phyloP scores from a whole-genome alignment of 2,329 filamentous ascomycete genomes.

The Moelleriella libera region DNA sequence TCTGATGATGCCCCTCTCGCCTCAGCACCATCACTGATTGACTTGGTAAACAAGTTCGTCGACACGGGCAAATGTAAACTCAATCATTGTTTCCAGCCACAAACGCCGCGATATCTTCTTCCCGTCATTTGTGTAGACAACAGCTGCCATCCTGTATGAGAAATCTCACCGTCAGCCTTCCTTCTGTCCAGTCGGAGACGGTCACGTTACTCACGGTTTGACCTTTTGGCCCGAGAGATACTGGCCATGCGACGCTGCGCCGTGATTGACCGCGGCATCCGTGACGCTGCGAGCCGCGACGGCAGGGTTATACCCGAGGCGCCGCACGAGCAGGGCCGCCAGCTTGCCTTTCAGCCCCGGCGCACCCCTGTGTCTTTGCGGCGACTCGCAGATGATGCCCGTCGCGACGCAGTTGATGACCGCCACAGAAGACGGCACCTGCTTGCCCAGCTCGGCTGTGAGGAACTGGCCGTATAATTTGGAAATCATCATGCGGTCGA shows the following conservation, averaged over 20 bases:
- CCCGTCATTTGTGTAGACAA: constrained; percentile 6
- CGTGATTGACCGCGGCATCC: constrained; percentile 2
- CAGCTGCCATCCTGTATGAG: constrained; percentile 1
- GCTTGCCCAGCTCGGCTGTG: constrained; percentile 13
- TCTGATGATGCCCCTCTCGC: too few species aligned
- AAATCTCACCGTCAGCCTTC: neutral
- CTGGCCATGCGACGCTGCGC: constrained; percentile 2
- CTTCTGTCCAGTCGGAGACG: neutral
- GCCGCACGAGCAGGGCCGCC: constrained; percentile 1
- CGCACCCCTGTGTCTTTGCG: constrained; percentile 5
- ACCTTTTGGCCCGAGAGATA: constrained; percentile 3
- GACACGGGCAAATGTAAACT: constrained; percentile 7
- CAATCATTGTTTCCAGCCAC: constrained; percentile 8
- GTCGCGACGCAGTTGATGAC: constrained; percentile 9
- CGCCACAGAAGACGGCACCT: constrained; percentile 9
- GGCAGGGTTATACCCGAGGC: neutral
- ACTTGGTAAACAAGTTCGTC: constrained; percentile 1
- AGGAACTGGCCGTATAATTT: constrained; percentile 20
- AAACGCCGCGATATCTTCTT: constrained; percentile 1
- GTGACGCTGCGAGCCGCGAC: constrained; percentile 4
- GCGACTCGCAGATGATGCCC: constrained; percentile 6
- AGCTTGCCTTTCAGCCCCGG: neutral
- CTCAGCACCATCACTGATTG: neutral
- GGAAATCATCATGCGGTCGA: constrained; percentile 8
- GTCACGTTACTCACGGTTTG: constrained; percentile 2